Base-by-base conservation (phyloP, 2,329 filamentous ascomycete species). In the Aspergillus latus region DNA sequence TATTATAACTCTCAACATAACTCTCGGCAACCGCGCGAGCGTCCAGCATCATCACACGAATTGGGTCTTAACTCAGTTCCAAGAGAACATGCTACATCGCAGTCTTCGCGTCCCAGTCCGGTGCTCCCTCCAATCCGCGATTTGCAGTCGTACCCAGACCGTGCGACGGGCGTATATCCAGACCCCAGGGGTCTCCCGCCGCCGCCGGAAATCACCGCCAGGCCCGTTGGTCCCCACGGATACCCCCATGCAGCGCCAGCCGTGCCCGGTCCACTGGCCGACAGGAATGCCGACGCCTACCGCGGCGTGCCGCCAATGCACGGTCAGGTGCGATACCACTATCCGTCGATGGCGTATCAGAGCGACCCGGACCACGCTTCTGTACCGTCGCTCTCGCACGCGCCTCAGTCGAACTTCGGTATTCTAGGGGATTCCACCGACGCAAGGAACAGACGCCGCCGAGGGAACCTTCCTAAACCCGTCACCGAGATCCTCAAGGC, bases 401-500 rank as follows among this genome's bases (percentile, higher is more conserved):
- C 66, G 7, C 68, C 69, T 7, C 70, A 72, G 49, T 68, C 70
- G 9, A 74, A 72, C 51, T 75, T 75, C 45, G 72, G 72, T 8
- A 68, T 74, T 13, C 64, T 76, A 56, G 70, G 72, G 0, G 73
- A 75, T 36, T 56, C 67, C 15, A 64, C 68, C 28, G 74, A 76
- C 52, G 64, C 73, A 8, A 74, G 72, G 59, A 74, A 70, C 36
- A 82, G 82, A 65, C 78, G 80, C 70, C 81, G 91, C 51, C 82
- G 92, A 39, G 92, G 92, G 1, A 96, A 96, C 67, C 79, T 96
- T 2, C 92, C 92, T n/a, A 95, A 95, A 69, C 88, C 92, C 53
- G 90, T 90, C 0, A 96, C 91, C 0, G 89, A 92, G 68, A 87
- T 89, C 62, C 79, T 96, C 40, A 84, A 89, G 52, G 79, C 84